phyloP scores from a whole-genome alignment of 2,329 filamentous ascomycete species.

The Decorospora gaudefroyi region DNA sequence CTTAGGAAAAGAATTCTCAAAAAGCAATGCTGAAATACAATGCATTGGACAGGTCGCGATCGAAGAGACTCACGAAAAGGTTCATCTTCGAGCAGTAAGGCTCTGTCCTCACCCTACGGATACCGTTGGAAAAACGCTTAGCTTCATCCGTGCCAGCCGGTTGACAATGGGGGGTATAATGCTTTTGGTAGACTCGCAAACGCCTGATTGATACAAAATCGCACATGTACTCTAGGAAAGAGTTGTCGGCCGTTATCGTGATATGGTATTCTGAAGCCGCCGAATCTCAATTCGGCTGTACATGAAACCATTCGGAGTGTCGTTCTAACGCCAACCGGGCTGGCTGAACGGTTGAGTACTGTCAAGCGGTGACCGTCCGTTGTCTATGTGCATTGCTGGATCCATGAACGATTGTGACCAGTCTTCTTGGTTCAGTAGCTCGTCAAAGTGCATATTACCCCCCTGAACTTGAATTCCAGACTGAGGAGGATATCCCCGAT shows the following conservation, averaged over 20 bases:
- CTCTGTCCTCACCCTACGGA: conserved; percentile 11
- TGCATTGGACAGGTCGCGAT: conserved; percentile 11
- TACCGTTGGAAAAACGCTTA: conserved; percentile 15
- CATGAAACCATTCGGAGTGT: conserved; percentile 2
- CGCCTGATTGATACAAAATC: conserved; percentile 10
- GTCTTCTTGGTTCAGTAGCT: conserved; percentile 47
- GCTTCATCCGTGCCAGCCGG: conserved; percentile 24
- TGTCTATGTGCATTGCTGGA: conserved; percentile 37
- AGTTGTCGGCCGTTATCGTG: conserved; percentile 10
- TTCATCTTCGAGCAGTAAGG: conserved; percentile 10
- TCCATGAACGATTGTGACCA: conserved; percentile 49
- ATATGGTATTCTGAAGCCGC: not conserved
- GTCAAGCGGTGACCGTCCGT: conserved; percentile 27
- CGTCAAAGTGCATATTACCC: conserved; percentile 44
- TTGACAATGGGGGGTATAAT: conserved; percentile 24
- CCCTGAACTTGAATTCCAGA: conserved; percentile 28
- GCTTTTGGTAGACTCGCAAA: conserved; percentile 13
- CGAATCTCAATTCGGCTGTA: not conserved
- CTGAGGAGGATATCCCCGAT: conserved; percentile 35
- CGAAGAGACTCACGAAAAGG: conserved; percentile 1
- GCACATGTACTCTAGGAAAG: conserved; percentile 7
- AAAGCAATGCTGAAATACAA: conserved; percentile 6
- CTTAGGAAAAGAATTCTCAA: not conserved
- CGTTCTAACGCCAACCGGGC: conserved; percentile 27
- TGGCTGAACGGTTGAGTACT: conserved; percentile 25